Evolutionary conservation across 202 grass and related monocot species (phyloP), one percentile per base, ranked within the genome.

Genomic region (Eragrostis tef): DNA sequence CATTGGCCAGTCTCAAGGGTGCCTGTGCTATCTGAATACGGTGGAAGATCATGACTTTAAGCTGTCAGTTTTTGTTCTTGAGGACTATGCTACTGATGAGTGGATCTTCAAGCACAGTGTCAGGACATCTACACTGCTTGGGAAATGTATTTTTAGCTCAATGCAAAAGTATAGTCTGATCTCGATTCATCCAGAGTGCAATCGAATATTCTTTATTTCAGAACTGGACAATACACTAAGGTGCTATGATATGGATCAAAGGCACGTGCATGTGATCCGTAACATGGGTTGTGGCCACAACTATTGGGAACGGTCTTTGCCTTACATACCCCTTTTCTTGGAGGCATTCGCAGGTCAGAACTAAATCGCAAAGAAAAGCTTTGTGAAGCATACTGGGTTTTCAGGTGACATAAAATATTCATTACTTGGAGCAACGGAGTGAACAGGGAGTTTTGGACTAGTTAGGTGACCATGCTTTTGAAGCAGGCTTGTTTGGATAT

Each of bases 51-150:
- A 25, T 58, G 34, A 56, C 1, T 22, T 59, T 3, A 21, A 44
- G 4, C 6, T 75, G 8, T 15, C 11, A 43, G 12, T 59, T 19
- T 75, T 15, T 59, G 72, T 44, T 59, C 72, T 75, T 44, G 52
- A 75, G 34, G 52, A 75, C 15, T 59, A 58, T 58, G 31, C 19
- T 42, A 74, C 2, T 34, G 31, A 44, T 44, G 5, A 75, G 19
- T 75, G 72, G 72, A 15, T 59, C 72, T 44, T 15, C 19, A 75
- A 75, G 36, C 72, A 75, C 9, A 75, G 52, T 41, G 52, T 75
- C 11, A 42, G 0, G 0, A 24, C 3, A 21, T 43, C 34, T 8
- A 7, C 22, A 11, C 25, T 74, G 54, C 16, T 36, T 0, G 27
- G 48, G 50, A 34, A 0, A 25, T 1, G 0, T 5, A n/a, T 0